These are phyloP conservation scores for Ogataea wickerhamii DNA, from an alignment of 805 yeast species.

Conservation along the genomic window DNA sequence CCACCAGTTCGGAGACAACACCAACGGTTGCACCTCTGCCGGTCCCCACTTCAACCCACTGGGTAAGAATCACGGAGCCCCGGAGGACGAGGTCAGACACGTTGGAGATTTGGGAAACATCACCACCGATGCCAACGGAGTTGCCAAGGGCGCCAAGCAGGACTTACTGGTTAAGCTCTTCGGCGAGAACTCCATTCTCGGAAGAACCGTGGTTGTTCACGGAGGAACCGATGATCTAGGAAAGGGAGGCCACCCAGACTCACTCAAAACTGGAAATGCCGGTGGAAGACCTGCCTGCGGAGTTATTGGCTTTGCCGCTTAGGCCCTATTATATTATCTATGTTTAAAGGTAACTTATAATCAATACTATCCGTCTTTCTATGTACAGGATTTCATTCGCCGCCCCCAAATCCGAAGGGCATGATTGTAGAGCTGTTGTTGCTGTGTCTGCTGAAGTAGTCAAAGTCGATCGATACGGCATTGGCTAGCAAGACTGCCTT, in stretches of 20 bases:
- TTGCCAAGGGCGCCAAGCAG: slow-evolving; percentile 84
- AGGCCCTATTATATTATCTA: slow-evolving; percentile 19
- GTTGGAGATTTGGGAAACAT: slow-evolving; percentile 98
- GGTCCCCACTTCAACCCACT: slow-evolving; percentile 98
- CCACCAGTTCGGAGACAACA: slow-evolving; percentile 97
- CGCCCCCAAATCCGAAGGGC: slow-evolving; percentile 20
- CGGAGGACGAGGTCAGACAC: slow-evolving; percentile 76
- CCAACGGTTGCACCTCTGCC: slow-evolving; percentile 98
- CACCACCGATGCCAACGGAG: slow-evolving; percentile 79
- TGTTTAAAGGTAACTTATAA: too few species aligned
- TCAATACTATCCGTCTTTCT: too few species aligned
- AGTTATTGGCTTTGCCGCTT: slow-evolving; percentile 77
- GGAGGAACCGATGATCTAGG: slow-evolving; percentile 93
- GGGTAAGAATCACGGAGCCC: slow-evolving; percentile 87
- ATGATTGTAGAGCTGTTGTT: slow-evolving; percentile 48
- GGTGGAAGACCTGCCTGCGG: slow-evolving; percentile 99
- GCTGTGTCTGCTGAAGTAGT: slow-evolving; percentile 93
- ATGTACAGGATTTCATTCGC: slow-evolving; percentile 10
- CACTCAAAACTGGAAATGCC: slow-evolving; percentile 94
- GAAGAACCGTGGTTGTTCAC: slow-evolving; percentile 95
- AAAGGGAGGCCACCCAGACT: slow-evolving; percentile 87
- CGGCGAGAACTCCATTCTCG: slow-evolving; percentile 85
- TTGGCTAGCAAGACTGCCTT: slow-evolving; percentile 83
- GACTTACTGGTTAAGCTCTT: slow-evolving; percentile 75
- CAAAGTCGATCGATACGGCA: slow-evolving; percentile 92